Percentiles rank a stretch among this genome's conserved stretches.
Conservation (phyloP, 139 green algal genomes). For the Ettlia oleoabundans region DNA sequence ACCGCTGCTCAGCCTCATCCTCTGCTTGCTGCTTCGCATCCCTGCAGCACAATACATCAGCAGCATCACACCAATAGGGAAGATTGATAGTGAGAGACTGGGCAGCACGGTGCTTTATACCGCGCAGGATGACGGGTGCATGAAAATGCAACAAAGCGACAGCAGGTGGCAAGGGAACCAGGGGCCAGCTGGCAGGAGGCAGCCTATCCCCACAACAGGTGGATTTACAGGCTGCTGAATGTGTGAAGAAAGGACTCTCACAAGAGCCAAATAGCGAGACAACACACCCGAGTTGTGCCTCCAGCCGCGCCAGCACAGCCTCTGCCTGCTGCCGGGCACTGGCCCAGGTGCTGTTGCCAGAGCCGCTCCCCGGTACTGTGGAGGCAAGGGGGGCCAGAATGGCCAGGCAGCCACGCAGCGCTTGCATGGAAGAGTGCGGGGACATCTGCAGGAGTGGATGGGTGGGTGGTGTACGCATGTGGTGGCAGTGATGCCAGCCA, state of each 20-base stretch:
- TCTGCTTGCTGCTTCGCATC: slow-evolving; percentile 8
- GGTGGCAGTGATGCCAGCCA: too few relatives aligned
- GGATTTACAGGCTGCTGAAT: too few relatives aligned
- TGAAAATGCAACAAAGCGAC: too few relatives aligned
- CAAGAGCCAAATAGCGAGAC: background rate
- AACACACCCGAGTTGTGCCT: background rate
- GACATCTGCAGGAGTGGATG: background rate
- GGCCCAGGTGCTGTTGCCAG: background rate
- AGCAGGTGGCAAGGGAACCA: too few relatives aligned
- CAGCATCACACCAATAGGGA: background rate
- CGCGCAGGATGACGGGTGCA: too few relatives aligned
- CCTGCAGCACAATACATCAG: too few relatives aligned
- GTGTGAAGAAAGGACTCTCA: too few relatives aligned
- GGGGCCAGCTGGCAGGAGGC: too few relatives aligned
- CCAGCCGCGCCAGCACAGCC: slow-evolving; percentile 10
- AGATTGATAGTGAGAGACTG: too few relatives aligned
- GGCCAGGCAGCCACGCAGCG: slow-evolving; percentile 14
- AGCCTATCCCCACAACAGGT: too few relatives aligned
- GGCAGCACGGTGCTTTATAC: too few relatives aligned
- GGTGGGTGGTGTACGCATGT: too few relatives aligned
- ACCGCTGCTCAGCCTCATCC: background rate
- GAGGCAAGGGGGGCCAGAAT: background rate
- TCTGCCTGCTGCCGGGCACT: slow-evolving; percentile 16
- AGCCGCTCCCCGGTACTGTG: background rate
- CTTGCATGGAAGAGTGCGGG: background rate